A percentile compares a stretch with the other conserved stretches of the same genome.
phyloP scores from a whole-genome alignment of 192 early-diverging fungal species.

The Allomyces arbusculus region DNA sequence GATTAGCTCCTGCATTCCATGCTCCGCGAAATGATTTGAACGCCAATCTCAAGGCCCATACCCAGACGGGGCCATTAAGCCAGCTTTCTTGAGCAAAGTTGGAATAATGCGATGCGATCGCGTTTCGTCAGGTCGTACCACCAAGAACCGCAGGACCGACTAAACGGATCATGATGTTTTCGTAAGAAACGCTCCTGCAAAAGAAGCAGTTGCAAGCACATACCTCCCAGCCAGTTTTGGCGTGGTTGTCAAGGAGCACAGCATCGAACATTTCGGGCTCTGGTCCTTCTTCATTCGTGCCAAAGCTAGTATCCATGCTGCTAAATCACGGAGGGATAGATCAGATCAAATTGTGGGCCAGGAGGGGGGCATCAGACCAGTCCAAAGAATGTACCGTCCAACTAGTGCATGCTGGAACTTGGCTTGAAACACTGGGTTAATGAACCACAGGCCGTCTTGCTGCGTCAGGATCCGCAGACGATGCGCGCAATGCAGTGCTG shows the following conservation, averaged over 20 bases:
- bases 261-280: slow-evolving; percentile 37
- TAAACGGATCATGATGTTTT: slow-evolving; percentile 6
- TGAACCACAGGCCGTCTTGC: slow-evolving; percentile 22
- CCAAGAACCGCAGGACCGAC: slow-evolving; percentile 78
- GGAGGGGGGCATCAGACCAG: slow-evolving; percentile 66
- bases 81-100: no score
- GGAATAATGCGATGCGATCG: no score
- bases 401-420: slow-evolving; percentile 51
- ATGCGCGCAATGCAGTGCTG: slow-evolving; percentile 43
- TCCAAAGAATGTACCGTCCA: slow-evolving; percentile 16
- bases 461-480: slow-evolving; percentile 47
- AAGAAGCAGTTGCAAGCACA: neutral
- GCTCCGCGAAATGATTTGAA: no score
- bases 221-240: slow-evolving; percentile 66
- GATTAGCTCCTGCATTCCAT: no score
- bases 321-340: no score
- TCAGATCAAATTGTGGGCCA: no score
- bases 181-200: neutral
- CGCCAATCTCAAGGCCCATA: no score
- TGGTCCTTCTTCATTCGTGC: slow-evolving; percentile 39
- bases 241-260: slow-evolving; percentile 55
- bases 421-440: slow-evolving; percentile 44
- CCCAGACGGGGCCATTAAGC: no score
- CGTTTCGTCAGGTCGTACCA: no score
- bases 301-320: slow-evolving; percentile 62